Evolutionary conservation across 1,284 basidiomycete genomes (phyloP).

Genomic region (Rhodotorula mucilaginosa): DNA sequence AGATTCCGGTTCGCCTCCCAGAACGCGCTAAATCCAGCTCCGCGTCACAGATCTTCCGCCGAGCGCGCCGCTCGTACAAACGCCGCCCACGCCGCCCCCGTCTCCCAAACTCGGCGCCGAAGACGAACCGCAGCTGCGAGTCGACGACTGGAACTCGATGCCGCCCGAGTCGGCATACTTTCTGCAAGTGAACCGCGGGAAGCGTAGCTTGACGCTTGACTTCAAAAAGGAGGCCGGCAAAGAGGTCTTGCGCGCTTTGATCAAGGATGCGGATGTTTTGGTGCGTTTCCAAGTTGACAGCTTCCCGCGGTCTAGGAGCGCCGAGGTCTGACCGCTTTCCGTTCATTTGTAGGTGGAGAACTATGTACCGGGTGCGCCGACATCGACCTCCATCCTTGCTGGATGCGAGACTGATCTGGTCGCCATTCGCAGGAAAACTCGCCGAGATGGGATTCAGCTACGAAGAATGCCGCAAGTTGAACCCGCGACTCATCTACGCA

Average conservation of each 20-base stretch:
- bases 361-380: constrained; percentile 47
- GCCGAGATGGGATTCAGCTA: constrained; percentile 79
- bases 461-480: constrained; percentile 75
- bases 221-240: constrained; percentile 76
- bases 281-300: constrained; percentile 50
- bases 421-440: constrained; percentile 63
- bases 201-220: constrained; percentile 67
- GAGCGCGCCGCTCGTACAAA: constrained; percentile 34
- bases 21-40: no score
- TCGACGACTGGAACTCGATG: constrained; percentile 57
- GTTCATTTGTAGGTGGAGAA: constrained; percentile 58
- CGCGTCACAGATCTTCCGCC: constrained; percentile 56
- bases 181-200: constrained; percentile 70
- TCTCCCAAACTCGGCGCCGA: constrained; percentile 55
- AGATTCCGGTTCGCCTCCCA: no score
- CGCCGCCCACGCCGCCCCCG: constrained; percentile 60
- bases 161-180: constrained; percentile 94
- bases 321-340: not conserved
- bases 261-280: constrained; percentile 75
- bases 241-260: constrained; percentile 71
- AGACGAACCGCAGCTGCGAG: constrained; percentile 43
- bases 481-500: constrained; percentile 79
- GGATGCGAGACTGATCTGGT: not conserved
- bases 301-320: fast-evolving
- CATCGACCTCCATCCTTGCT: not conserved